phyloP scores from a whole-genome alignment of 495 filamentous ascomycete species.

The Darksidea phi region DNA sequence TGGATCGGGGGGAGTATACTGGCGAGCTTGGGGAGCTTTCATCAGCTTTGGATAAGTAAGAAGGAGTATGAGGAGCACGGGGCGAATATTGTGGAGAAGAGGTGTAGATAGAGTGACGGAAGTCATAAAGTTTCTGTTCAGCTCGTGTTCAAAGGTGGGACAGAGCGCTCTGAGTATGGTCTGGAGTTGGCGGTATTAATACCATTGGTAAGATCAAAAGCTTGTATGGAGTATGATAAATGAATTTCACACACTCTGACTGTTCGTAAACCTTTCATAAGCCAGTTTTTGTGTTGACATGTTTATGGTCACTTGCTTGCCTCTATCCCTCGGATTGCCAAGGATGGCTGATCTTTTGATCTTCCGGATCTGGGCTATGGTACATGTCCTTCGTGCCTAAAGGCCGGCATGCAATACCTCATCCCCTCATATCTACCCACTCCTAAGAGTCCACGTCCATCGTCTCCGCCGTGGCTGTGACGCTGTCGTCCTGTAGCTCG shows the following conservation, averaged over 20 bases:
- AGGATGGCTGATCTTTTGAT: not conserved
- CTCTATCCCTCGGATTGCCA: not conserved
- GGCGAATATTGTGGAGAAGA: slow-evolving; percentile 68
- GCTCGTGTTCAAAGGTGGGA: too few species aligned
- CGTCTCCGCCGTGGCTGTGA: slow-evolving; percentile 67
- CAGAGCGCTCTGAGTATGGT: not conserved
- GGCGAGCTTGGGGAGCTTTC: slow-evolving; percentile 95
- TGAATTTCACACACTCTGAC: too few species aligned
- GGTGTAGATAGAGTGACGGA: slow-evolving; percentile 59
- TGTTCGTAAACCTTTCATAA: too few species aligned
- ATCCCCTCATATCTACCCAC: not conserved
- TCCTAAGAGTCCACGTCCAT: slow-evolving; percentile 88
- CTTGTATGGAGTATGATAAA: not conserved
- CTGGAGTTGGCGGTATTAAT: not conserved
- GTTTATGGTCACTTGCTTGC: not conserved
- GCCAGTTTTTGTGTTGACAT: too few species aligned
- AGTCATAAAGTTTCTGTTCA: not conserved
- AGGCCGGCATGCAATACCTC: slow-evolving; percentile 3
- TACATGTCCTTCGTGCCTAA: slow-evolving; percentile 17
- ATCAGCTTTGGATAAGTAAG: slow-evolving; percentile 96
- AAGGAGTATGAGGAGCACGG: slow-evolving; percentile 83
- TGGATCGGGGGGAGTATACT: slow-evolving; percentile 98
- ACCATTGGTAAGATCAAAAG: not conserved
- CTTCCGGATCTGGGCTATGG: slow-evolving; percentile 2
- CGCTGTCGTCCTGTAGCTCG: slow-evolving; percentile 63